These are phyloP conservation scores for Apium graveolens DNA, from an alignment of 129 eudicot species.

Conservation along the genomic window DNA sequence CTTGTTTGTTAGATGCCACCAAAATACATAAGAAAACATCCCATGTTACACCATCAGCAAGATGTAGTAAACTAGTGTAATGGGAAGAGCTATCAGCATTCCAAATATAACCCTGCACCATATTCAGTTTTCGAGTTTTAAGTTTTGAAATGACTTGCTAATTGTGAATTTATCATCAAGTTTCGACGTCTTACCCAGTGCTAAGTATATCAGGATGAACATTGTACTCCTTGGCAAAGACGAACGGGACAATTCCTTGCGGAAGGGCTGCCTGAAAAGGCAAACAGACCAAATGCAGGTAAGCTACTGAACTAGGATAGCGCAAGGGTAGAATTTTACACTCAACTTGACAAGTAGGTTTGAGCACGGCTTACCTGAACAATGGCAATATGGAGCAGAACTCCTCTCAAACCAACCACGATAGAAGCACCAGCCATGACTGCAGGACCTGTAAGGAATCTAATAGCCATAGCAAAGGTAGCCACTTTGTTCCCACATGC, in stretches of 20 bases:
- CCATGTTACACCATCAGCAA: constrained; percentile 49
- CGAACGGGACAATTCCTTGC: constrained; percentile 94
- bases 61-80: constrained; percentile 76
- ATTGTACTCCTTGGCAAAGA: constrained; percentile 89
- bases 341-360: not conserved
- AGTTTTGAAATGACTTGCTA: not conserved
- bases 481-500: constrained; percentile 88
- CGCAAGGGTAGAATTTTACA: not conserved
- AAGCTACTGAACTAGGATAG: not conserved
- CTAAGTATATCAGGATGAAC: constrained; percentile 83
- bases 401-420: constrained; percentile 63
- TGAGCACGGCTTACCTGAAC: constrained; percentile 48
- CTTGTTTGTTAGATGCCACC: not conserved
- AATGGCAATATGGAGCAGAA: constrained; percentile 72
- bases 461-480: constrained; percentile 59
- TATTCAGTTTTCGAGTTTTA: not conserved
- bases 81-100: constrained; percentile 81
- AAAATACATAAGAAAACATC: not conserved
- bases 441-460: constrained; percentile 77
- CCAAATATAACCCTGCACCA: constrained; percentile 88
- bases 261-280: constrained; percentile 80
- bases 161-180: not conserved
- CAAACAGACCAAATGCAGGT: constrained; percentile 2
- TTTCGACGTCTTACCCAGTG: constrained; percentile 58
- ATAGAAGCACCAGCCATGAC: constrained; percentile 87